Base-by-base conservation (phyloP, 2,329 filamentous ascomycete genomes). In the Colletotrichum sp. region DNA sequence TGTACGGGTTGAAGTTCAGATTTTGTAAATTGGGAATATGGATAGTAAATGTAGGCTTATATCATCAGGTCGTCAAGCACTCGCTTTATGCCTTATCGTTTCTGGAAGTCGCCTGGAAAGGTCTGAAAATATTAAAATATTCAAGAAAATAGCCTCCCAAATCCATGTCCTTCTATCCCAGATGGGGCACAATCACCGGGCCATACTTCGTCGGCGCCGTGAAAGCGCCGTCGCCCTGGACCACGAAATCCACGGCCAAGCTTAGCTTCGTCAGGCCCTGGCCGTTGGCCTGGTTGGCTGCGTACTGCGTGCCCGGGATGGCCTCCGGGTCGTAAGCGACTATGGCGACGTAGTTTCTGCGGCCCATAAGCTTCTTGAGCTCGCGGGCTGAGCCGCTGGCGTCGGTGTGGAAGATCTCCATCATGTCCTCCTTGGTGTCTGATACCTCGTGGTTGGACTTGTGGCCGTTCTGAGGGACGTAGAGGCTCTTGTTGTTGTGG, bases 391-490 rank as follows among this genome's bases (percentile, higher is more conserved):
- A 88, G n/a, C 97, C 96, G 70, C 93, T 95, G 19, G 97, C 95
- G 80, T 99, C 97, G 9, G 94, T 95, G 81, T 97, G 95, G 90
- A 99, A 99, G 79, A 99, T 98, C 87, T 99, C 97, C 94, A 99
- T 98, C 97, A 99, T 99, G 86, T 99, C 97, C 85, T 99, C 97
- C 85, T 99, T 98, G 63, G 97, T 99, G 83, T 99, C 97, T 3
- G 93, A 94, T 2, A 94, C 90, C 78, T 93, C 91, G 77, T 95
- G 92, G 3, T 90, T 94, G 1, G 94, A 93, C 78, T 91, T 91
- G 72, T 95, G 92, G 2, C 96, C 96, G 84, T 99, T 99, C 71
- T 91, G 90, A 0, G 97, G 97, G 71, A 99, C 90, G 84, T 98
- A 99, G 32, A 98, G 92, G 48, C 94, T 92, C 84, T 96, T 97